Conservation (phyloP, 108 stramenopile species). For the Stephanodiscus minutulus region DNA sequence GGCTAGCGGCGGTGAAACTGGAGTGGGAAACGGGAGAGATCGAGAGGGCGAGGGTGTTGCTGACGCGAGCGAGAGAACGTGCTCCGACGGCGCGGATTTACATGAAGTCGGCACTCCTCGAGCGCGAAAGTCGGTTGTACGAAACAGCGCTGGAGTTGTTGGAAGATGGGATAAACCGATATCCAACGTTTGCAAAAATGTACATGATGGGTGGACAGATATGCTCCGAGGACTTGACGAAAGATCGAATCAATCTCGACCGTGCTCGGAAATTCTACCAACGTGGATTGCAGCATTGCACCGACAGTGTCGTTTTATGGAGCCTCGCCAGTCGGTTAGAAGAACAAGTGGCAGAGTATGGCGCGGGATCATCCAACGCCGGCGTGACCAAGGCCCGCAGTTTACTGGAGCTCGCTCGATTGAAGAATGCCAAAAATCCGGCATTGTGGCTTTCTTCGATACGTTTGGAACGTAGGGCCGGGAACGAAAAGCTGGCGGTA, state of each 20-base stretch:
- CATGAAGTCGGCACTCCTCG: slow-evolving; percentile 95
- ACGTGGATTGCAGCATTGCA: slow-evolving; percentile 81
- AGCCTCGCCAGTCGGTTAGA: slow-evolving; percentile 88
- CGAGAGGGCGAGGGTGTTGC: slow-evolving; percentile 86
- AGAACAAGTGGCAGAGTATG: slow-evolving; percentile 58
- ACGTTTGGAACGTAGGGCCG: slow-evolving; percentile 88
- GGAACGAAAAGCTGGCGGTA: slow-evolving; percentile 83
- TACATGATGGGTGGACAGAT: slow-evolving; percentile 98
- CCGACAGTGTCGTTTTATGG: slow-evolving; percentile 85
- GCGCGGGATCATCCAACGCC: slow-evolving; percentile 36
- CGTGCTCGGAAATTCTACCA: slow-evolving; percentile 77
- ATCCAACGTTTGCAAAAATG: slow-evolving; percentile 78
- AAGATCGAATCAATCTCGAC: slow-evolving; percentile 62
- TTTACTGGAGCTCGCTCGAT: slow-evolving; percentile 91
- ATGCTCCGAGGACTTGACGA: slow-evolving; percentile 73
- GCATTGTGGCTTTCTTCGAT: slow-evolving; percentile 92
- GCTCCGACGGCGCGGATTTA: slow-evolving; percentile 88
- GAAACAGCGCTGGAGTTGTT: slow-evolving; percentile 66
- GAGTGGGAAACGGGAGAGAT: slow-evolving; percentile 96
- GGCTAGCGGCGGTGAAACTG: slow-evolving; percentile 96
- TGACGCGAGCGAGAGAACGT: slow-evolving; percentile 83
- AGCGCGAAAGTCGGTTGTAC: slow-evolving; percentile 63
- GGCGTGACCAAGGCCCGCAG: slow-evolving; percentile 92
- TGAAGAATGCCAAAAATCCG: slow-evolving; percentile 80
- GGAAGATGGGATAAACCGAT: slow-evolving; percentile 80